A percentile compares a stretch with the other conserved stretches of the same genome.
Conservation (phyloP, 257 asterid genomes). For the Gentiana dahurica region DNA sequence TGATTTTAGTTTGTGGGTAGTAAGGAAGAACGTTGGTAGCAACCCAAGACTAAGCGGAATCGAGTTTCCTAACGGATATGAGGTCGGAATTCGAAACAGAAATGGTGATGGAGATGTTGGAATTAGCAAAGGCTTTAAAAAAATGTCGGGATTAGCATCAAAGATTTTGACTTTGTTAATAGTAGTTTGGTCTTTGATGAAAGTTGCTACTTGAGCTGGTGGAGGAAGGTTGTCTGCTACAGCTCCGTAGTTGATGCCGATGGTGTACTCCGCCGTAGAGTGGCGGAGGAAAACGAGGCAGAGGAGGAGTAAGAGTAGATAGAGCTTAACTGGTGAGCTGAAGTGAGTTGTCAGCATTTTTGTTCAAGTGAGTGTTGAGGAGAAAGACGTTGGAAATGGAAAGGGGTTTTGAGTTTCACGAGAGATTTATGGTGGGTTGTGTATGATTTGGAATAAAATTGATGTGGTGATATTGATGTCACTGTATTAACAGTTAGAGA, state of each 20-base stretch:
- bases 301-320: neutral
- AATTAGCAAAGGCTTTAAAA: conserved; percentile 25
- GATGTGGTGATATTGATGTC: no score
- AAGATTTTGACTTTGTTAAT: conserved; percentile 35
- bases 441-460: no score
- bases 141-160: conserved; percentile 29
- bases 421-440: no score
- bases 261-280: conserved; percentile 15
- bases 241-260: conserved; percentile 38
- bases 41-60: conserved; percentile 23
- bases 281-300: conserved; percentile 1
- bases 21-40: conserved; percentile 17
- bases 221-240: conserved; percentile 45
- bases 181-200: conserved; percentile 23
- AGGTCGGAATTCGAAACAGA: conserved; percentile 21
- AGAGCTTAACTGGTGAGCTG: neutral
- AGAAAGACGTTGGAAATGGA: no score
- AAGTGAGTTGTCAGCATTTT: conserved; percentile 1
- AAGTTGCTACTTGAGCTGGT: conserved; percentile 30
- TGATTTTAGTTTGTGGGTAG: conserved; percentile 19
- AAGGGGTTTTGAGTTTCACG: no score
- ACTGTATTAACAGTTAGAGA: no score
- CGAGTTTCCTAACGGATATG: conserved; percentile 9
- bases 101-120: conserved; percentile 31
- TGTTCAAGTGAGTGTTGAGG: neutral